phyloP scores from a whole-genome alignment of 2,329 filamentous ascomycete species.

The Penicillium hesseltinei region DNA sequence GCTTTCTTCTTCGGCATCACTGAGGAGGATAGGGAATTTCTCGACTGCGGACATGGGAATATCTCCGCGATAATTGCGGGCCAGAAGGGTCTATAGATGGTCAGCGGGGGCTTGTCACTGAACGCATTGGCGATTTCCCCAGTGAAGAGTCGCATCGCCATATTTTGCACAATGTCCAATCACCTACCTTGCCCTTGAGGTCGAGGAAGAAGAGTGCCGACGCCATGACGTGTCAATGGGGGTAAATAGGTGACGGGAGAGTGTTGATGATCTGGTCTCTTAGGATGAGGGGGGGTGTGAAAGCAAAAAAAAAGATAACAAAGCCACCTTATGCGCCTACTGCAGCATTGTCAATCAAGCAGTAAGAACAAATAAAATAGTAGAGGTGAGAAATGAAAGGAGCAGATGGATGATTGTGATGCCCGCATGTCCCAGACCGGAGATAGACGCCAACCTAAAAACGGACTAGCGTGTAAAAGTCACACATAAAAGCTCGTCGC shows the following conservation, averaged over 20 bases:
- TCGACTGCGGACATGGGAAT: constrained; percentile 99
- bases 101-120: constrained; percentile 19
- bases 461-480: constrained; percentile 28
- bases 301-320: background rate
- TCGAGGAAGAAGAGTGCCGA: constrained; percentile 98
- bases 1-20: constrained; percentile 98
- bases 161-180: background rate
- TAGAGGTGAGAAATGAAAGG: constrained; percentile 1
- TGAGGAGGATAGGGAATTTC: constrained; percentile 92
- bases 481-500: constrained; percentile 24
- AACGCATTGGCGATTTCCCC: constrained; percentile 20
- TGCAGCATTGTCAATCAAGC: constrained; percentile 6
- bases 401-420: constrained; percentile 8
- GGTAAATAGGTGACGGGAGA: constrained; percentile 7
- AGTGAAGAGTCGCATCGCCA: background rate
- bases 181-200: constrained; percentile 93
- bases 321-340: constrained; percentile 8
- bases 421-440: constrained; percentile 11
- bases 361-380: background rate
- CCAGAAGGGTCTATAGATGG: constrained; percentile 77
- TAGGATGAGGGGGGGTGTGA: background rate
- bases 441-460: constrained; percentile 17
- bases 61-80: constrained; percentile 96
- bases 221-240: constrained; percentile 65
- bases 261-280: constrained; percentile 8